Evolutionary conservation across 2,329 filamentous ascomycete genomes (phyloP), one percentile per base, ranked within the genome.

Genomic region (Aspergillus neotritici): DNA sequence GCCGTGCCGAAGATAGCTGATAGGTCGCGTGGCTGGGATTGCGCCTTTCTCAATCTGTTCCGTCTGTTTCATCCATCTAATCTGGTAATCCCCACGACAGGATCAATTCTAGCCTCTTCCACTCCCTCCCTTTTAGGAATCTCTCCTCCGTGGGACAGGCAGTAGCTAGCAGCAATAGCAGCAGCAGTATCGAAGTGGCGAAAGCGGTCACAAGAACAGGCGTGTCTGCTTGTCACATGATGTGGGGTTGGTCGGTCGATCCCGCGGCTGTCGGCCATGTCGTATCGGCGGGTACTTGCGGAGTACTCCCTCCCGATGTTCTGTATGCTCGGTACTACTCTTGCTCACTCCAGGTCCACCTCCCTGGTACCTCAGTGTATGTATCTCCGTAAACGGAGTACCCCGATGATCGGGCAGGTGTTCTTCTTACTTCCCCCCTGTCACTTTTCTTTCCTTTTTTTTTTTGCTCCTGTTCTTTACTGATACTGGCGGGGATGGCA

Each of bases 181-280:
- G 7, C 10, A 13, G 31, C 17, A 42, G 36, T n/a, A 34, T 28
- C 11, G 39, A 34, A 38, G 42, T 46, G 46, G 46, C 46, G 29
- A 48, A 45, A 39, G 5, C 31, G 48, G 53, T 55, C 53, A 55
- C 53, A 53, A 55, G 51, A 49, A 46, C 53, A 46, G 33, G 13
- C 37, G 34, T n/a, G n/a, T 30, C 33, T 17, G 36, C 21, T 30
- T 40, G 44, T 55, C 53, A 55, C 53, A 55, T 55, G 53, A 55
- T 50, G 50, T 43, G 44, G 46, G 41, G 49, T 48, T 15, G 41
- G 41, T 48, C 21, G 41, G 41, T 44, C 50, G 45, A 43, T 16
- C 25, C 34, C 28, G 14, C 21, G 21, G 33, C 40, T 37, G 13
- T 9, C 40, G 30, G 28, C 11, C 34, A 21, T 28, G 25, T 25